Evolutionary conservation across 345 rosid genomes (phyloP).

Genomic region (Eucalyptus paniculata): DNA sequence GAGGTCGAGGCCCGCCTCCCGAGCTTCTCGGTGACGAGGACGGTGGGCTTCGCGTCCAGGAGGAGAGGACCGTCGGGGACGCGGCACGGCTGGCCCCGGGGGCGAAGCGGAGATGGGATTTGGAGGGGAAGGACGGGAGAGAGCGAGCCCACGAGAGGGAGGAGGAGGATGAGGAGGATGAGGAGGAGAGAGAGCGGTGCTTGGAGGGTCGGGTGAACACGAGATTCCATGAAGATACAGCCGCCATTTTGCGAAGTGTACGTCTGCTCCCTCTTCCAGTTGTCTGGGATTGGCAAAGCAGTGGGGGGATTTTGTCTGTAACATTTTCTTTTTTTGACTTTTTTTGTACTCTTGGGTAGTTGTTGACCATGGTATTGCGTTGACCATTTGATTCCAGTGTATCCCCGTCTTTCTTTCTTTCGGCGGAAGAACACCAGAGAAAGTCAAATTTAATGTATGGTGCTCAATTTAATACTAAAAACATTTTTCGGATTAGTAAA

Average conservation of each 20-base stretch:
- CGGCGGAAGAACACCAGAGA: too few relatives aligned
- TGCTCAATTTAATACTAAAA: too few relatives aligned
- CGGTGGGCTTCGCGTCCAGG: neutral
- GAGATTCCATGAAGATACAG: neutral
- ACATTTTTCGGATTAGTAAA: too few relatives aligned
- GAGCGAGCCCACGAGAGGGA: neutral
- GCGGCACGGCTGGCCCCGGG: neutral
- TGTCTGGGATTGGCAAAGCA: neutral
- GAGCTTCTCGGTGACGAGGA: conserved; percentile 18
- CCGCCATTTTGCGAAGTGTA: neutral
- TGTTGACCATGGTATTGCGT: neutral
- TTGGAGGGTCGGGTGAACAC: neutral
- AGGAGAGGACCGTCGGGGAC: neutral
- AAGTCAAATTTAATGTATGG: too few relatives aligned
- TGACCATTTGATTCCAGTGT: neutral
- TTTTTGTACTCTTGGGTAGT: neutral
- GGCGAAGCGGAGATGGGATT: neutral
- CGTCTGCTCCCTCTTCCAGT: neutral
- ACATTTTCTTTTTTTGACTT: neutral
- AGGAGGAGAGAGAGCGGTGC: neutral
- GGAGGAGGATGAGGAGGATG: neutral
- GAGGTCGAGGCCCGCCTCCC: conserved; percentile 25
- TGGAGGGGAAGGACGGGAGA: neutral
- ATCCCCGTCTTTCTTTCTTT: neutral
- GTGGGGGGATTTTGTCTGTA: neutral